Conservation (phyloP, 441 rosid genomes). For the Geranium incanum region DNA sequence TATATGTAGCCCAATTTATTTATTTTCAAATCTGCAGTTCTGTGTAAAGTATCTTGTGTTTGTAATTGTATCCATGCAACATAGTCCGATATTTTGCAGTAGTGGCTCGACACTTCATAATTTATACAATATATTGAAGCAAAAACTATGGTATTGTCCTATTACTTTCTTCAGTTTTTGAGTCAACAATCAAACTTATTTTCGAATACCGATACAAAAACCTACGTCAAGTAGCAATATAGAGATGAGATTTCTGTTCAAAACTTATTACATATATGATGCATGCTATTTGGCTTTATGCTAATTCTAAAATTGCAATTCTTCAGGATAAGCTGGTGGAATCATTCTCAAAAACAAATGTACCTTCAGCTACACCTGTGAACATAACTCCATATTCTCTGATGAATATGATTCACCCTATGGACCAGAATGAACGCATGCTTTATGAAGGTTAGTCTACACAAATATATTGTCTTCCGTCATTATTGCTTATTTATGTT, state of each 20-base stretch:
- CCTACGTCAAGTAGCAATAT: slow-evolving; percentile 9
- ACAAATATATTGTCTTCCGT: slow-evolving; percentile 1
- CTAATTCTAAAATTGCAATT: slow-evolving; percentile 46
- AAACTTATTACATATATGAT: slow-evolving; percentile 28
- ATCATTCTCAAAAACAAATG: slow-evolving; percentile 44
- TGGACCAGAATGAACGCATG: slow-evolving; percentile 37
- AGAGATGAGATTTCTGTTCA: slow-evolving; percentile 22
- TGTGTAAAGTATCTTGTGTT: neutral
- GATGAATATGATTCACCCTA: slow-evolving; percentile 27
- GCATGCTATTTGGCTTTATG: slow-evolving; percentile 36
- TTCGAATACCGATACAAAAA: neutral
- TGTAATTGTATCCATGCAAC: neutral
- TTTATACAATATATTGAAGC: neutral
- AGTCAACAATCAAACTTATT: slow-evolving; percentile 5
- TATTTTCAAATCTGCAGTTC: neutral
- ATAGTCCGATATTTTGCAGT: neutral
- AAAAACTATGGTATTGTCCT: neutral
- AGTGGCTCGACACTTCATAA: neutral
- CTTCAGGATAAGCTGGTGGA: slow-evolving; percentile 77
- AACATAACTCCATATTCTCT: slow-evolving; percentile 51
- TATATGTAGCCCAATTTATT: neutral
- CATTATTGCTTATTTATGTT: neutral
- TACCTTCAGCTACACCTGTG: slow-evolving; percentile 42
- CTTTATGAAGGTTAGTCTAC: slow-evolving; percentile 50
- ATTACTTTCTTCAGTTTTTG: slow-evolving; percentile 8